Evolutionary conservation across 2,329 filamentous ascomycete genomes (phyloP).

Genomic region (Neonectria ditissima): DNA sequence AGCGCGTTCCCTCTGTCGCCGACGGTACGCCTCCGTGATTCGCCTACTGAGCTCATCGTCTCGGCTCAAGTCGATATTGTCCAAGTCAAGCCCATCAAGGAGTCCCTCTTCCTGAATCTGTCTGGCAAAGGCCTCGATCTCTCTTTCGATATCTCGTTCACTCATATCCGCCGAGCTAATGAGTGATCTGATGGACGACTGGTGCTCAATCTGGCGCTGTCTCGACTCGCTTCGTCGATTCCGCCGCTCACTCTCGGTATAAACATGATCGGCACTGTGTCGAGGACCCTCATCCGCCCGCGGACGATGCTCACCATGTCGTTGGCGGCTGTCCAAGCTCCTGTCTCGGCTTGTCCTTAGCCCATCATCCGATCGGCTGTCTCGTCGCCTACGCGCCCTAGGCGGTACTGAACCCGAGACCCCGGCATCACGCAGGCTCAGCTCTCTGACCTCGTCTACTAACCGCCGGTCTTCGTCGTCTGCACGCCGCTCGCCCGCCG

Average conservation of each 20-base stretch:
- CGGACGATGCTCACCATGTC: conserved; percentile 40
- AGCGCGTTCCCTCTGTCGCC: conserved; percentile 75
- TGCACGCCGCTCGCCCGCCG: conserved; percentile 63
- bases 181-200: conserved; percentile 87
- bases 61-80: conserved; percentile 84
- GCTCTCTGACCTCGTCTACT: conserved; percentile 76
- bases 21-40: conserved; percentile 88
- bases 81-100: conserved; percentile 87
- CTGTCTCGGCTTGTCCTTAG: conserved; percentile 48
- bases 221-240: conserved; percentile 59
- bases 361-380: conserved; percentile 51
- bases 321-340: conserved; percentile 48
- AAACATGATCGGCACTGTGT: conserved; percentile 52
- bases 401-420: conserved; percentile 55
- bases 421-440: conserved; percentile 78
- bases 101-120: conserved; percentile 91
- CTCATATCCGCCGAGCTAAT: conserved; percentile 84
- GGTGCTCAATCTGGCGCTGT: conserved; percentile 81
- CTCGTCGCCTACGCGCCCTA: conserved; percentile 46
- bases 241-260: conserved; percentile 50
- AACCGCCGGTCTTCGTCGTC: conserved; percentile 77
- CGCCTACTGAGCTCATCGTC: conserved; percentile 92
- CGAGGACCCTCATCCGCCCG: conserved; percentile 43
- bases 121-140: conserved; percentile 89
- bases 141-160: conserved; percentile 82